Percentiles rank a stretch among this genome's conserved stretches.
Conservation (phyloP, 345 rosid genomes). For the Salix udensis region DNA sequence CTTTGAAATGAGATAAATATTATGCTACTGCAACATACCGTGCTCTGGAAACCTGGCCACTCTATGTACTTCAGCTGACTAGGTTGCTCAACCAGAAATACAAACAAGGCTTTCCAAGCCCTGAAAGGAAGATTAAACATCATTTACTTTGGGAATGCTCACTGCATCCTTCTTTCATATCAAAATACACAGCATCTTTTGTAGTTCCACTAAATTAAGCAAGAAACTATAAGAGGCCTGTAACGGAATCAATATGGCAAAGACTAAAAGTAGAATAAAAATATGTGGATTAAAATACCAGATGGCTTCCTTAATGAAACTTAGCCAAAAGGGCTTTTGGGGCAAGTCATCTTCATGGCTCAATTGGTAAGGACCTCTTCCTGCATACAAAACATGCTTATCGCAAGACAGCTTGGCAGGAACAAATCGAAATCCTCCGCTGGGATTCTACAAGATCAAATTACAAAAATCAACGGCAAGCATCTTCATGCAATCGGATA, state of each 20-base stretch:
- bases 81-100: conserved; percentile 71
- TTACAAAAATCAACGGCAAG: conserved; percentile 6
- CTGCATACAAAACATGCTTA: conserved; percentile 15
- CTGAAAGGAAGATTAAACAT: conserved; percentile 27
- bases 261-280: neutral
- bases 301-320: conserved; percentile 37
- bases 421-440: conserved; percentile 10
- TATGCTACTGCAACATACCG: conserved; percentile 45
- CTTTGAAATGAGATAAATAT: neutral
- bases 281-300: conserved; percentile 30
- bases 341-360: conserved; percentile 25
- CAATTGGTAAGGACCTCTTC: conserved; percentile 25
- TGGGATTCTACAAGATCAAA: conserved; percentile 15
- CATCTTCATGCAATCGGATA: neutral
- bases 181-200: neutral
- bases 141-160: neutral
- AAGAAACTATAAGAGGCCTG: neutral
- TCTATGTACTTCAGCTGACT: conserved; percentile 76
- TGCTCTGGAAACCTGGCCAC: conserved; percentile 72
- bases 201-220: neutral
- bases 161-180: neutral
- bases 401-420: neutral
- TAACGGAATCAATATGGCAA: neutral
- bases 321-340: conserved; percentile 46
- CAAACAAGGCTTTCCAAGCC: conserved; percentile 45